Conservation (phyloP, 352 stramenopile species). For the Globisporangium ultimum region DNA sequence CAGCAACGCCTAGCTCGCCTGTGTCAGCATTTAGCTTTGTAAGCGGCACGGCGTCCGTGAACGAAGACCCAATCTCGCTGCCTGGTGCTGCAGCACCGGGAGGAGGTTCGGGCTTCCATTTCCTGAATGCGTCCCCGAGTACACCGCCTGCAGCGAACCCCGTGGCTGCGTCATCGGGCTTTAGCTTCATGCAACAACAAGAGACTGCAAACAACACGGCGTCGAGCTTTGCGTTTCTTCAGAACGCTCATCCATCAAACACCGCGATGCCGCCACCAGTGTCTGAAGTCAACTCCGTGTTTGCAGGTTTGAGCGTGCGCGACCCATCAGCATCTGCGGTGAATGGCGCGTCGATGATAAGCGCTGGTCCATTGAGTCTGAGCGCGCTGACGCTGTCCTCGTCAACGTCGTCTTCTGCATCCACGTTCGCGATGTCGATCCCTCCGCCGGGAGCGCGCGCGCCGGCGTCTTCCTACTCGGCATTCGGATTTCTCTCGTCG, state of each 20-base stretch:
- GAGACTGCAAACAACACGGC: neutral
- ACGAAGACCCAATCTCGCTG: constrained; percentile 19
- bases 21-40: constrained; percentile 61
- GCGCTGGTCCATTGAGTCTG: constrained; percentile 41
- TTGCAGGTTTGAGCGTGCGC: constrained; percentile 52
- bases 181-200: constrained; percentile 37
- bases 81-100: constrained; percentile 6
- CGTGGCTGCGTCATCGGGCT: constrained; percentile 20
- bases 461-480: constrained; percentile 31
- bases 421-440: constrained; percentile 4
- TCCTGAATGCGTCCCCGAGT: constrained; percentile 30
- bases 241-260: constrained; percentile 14
- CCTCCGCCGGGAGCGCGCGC: constrained; percentile 5
- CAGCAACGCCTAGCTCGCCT: constrained; percentile 16
- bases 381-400: constrained; percentile 39
- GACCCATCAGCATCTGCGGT: constrained; percentile 17
- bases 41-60: constrained; percentile 15
- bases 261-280: neutral
- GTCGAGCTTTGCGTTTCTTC: constrained; percentile 38
- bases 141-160: neutral
- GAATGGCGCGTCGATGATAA: constrained; percentile 33
- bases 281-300: constrained; percentile 35
- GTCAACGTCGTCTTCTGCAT: constrained; percentile 12
- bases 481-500: constrained; percentile 49
- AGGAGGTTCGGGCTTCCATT: constrained; percentile 36